Evolutionary conservation across 495 filamentous ascomycete genomes (phyloP).

Genomic region (Thozetella sp.): DNA sequence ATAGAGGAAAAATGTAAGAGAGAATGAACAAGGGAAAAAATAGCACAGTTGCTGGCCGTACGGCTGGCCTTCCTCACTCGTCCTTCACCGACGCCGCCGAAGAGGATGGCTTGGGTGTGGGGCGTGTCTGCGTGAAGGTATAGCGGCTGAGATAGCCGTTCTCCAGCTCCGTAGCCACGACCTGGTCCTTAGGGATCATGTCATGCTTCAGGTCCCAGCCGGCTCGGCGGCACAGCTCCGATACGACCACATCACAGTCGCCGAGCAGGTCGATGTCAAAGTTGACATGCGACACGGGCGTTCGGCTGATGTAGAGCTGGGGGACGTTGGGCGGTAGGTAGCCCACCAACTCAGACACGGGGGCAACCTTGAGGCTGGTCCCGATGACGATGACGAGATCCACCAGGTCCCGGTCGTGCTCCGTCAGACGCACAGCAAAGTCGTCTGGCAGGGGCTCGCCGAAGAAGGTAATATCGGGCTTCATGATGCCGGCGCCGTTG

Average conservation of each 20-base stretch:
- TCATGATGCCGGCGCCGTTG: constrained; percentile 85
- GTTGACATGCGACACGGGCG: constrained; percentile 83
- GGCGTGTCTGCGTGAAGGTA: constrained; percentile 47
- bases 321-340: constrained; percentile 78
- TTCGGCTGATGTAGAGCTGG: constrained; percentile 91
- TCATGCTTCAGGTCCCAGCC: constrained; percentile 89
- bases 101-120: not conserved
- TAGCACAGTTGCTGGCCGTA: not conserved
- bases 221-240: constrained; percentile 81
- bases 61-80: constrained; percentile 7
- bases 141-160: constrained; percentile 71
- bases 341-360: constrained; percentile 87
- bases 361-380: constrained; percentile 94
- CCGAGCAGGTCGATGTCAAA: constrained; percentile 96
- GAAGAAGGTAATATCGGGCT: constrained; percentile 98
- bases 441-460: constrained; percentile 84
- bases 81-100: not conserved
- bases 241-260: constrained; percentile 89
- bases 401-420: constrained; percentile 75
- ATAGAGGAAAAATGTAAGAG: not conserved
- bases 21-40: not conserved
- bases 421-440: constrained; percentile 78
- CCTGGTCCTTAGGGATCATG: constrained; percentile 74
- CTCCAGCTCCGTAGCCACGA: constrained; percentile 55
- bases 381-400: constrained; percentile 98